These are phyloP conservation scores for Eutypa lata DNA, from an alignment of 2,329 filamentous ascomycete genomes.

Conservation along the genomic window DNA sequence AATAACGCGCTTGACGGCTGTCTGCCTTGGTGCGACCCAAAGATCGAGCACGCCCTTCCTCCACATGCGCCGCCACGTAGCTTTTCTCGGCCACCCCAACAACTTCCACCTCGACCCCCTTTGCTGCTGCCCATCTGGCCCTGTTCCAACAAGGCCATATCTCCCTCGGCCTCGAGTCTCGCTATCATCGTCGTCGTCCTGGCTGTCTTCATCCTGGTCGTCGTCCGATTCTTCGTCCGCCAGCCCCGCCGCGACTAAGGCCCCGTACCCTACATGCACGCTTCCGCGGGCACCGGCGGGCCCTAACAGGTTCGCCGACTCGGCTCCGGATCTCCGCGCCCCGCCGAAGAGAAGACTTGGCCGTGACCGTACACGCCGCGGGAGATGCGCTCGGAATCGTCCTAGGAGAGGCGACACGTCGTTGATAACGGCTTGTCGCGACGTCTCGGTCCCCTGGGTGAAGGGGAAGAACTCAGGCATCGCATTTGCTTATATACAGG, in stretches of 20 bases:
- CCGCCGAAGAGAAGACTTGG: not conserved
- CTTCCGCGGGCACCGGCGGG: constrained; percentile 42
- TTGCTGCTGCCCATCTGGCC: constrained; percentile 9
- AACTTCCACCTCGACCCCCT: constrained; percentile 21
- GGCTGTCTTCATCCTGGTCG: constrained; percentile 25
- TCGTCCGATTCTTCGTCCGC: constrained; percentile 28
- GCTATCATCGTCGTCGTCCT: constrained; percentile 34
- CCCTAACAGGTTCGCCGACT: constrained; percentile 33
- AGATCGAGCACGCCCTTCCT: constrained; percentile 44
- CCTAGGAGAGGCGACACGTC: constrained; percentile 61
- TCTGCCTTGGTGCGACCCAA: constrained; percentile 59
- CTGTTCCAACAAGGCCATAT: constrained; percentile 7
- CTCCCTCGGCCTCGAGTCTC: constrained; percentile 21
- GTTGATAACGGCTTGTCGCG: constrained; percentile 37
- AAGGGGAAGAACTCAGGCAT: constrained; percentile 69
- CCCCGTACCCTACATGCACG: constrained; percentile 56
- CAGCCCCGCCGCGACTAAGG: constrained; percentile 44
- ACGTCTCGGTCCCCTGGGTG: constrained; percentile 61
- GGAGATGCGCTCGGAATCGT: constrained; percentile 59
- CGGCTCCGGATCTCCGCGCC: constrained; percentile 8
- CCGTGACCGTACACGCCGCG: constrained; percentile 8
- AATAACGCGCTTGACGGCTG: constrained; percentile 55
- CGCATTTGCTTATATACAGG: constrained; percentile 5
- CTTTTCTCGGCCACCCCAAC: constrained; percentile 27
- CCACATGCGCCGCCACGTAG: constrained; percentile 27